Base-by-base conservation (phyloP, 23 red algal species). In the Gracilaria domingensis region DNA sequence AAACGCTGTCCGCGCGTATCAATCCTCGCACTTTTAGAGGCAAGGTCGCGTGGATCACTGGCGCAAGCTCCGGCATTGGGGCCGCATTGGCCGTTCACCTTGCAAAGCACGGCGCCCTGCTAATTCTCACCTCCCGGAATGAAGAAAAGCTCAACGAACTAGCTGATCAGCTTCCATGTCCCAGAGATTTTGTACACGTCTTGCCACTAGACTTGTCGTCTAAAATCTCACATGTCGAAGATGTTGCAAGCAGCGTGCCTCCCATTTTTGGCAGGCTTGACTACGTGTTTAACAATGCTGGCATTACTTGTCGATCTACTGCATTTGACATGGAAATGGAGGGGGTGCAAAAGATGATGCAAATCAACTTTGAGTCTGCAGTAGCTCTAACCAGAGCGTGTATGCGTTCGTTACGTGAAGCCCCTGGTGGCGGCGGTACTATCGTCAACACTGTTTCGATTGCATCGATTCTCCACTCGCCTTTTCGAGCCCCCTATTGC, bases 281-380 rank as follows among this genome's bases (percentile, higher is more conserved):
- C 57, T 84, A 89, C 32, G 53, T 95, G 16, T 82, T 95, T 50
- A 95, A 95, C 71, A 95, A 95, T 72, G 86, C 93, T 3, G 93
- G 93, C 34, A 37, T 82, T 16, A 76, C 92, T 34, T 62, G 42
- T 29, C 69, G 84, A 28, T 53, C 47, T 21, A 64, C 40, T 33
- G 92, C 83, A 36, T 34, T 9, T 20, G 74, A 80, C 24, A 33
- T 94, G 8, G 54, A 80, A 53, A 69, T 82, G 28, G 83, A 61
- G 0, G 25, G 60, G 72, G 74, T 94, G 24, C 65, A 50, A 61
- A 47, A 39, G 24, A 33, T 87, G 32, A 36, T 94, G 37, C 59
- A 75, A 0, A 23, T 94, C 84, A 75, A 94, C 60, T 94, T 87
- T 55, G 28, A 71, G 23, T 55, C 71, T 26, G 81, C 79, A 12